Conservation (phyloP, 1,284 basidiomycete species). For the Cryptococcus amylolentus region DNA sequence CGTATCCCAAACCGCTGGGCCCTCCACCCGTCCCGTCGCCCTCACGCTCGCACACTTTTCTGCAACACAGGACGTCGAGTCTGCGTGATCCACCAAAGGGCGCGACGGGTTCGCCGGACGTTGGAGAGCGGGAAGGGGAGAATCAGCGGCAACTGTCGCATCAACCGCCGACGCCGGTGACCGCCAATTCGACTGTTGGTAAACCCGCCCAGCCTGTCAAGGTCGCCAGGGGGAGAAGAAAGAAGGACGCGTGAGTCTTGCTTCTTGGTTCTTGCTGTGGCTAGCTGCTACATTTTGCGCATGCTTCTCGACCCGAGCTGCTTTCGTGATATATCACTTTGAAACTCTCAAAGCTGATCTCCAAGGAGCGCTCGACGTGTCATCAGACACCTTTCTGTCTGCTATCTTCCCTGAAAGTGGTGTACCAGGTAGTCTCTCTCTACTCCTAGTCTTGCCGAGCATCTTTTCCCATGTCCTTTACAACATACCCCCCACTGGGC, state of each 20-base stretch:
- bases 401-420: too few species aligned
- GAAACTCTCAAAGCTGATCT: too few species aligned
- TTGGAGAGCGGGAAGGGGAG: constrained; percentile 12
- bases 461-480: too few species aligned
- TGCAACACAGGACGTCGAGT: constrained; percentile 28
- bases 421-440: background rate
- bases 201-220: background rate
- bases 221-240: constrained; percentile 11
- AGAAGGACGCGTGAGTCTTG: constrained; percentile 7
- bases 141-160: constrained; percentile 18
- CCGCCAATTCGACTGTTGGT: background rate
- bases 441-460: too few species aligned
- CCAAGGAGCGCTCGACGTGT: too few species aligned
- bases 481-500: too few species aligned
- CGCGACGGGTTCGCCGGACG: constrained; percentile 17
- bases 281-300: too few species aligned
- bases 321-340: too few species aligned
- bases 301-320: too few species aligned
- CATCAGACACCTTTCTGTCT: background rate
- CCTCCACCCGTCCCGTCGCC: background rate
- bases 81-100: constrained; percentile 31
- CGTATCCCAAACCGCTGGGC: constrained; percentile 4
- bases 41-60: background rate
- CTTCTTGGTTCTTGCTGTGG: too few species aligned
- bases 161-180: constrained; percentile 1